A percentile compares a stretch with the other conserved stretches of the same genome.
Conservation (phyloP, 202 grass and related monocot species). For the Zoysia matrella region DNA sequence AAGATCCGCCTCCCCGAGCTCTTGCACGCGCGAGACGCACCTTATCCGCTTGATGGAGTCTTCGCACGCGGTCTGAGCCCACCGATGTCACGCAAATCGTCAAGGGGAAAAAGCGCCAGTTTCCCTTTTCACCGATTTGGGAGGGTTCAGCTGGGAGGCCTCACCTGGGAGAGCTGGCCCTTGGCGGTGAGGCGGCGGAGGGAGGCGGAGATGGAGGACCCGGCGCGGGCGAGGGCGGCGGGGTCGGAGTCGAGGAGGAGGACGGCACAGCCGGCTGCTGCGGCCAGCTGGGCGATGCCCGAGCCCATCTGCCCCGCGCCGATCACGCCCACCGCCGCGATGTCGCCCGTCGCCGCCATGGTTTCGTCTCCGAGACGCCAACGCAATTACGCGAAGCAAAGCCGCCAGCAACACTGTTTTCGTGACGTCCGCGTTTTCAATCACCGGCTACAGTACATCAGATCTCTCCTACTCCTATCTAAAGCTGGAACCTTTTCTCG, state of each 20-base stretch:
- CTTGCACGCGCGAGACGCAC: conserved; percentile 37
- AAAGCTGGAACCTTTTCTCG: too few relatives aligned
- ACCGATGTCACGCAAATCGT: neutral
- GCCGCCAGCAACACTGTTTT: too few relatives aligned
- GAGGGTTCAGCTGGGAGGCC: neutral
- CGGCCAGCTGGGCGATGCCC: conserved; percentile 91
- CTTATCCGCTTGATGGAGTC: conserved; percentile 52
- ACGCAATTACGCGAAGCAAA: too few relatives aligned
- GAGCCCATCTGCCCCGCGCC: conserved; percentile 97
- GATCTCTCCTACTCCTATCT: too few relatives aligned
- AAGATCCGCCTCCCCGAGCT: conserved; percentile 68
- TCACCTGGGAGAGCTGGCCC: conserved; percentile 72
- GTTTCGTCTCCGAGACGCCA: too few relatives aligned
- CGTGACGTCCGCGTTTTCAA: too few relatives aligned
- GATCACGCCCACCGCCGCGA: conserved; percentile 68
- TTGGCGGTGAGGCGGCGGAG: conserved; percentile 71
- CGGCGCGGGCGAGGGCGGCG: conserved; percentile 58
- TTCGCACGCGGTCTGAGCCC: conserved; percentile 55
- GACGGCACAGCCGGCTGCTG: conserved; percentile 62
- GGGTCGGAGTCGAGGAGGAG: conserved; percentile 36
- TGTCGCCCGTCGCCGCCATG: neutral
- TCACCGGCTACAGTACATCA: too few relatives aligned
- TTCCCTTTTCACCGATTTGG: neutral
- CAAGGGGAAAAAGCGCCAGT: neutral
- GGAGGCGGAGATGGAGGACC: conserved; percentile 65